phyloP scores from a whole-genome alignment of 108 stramenopile genomes.

The Nitzschia palea region DNA sequence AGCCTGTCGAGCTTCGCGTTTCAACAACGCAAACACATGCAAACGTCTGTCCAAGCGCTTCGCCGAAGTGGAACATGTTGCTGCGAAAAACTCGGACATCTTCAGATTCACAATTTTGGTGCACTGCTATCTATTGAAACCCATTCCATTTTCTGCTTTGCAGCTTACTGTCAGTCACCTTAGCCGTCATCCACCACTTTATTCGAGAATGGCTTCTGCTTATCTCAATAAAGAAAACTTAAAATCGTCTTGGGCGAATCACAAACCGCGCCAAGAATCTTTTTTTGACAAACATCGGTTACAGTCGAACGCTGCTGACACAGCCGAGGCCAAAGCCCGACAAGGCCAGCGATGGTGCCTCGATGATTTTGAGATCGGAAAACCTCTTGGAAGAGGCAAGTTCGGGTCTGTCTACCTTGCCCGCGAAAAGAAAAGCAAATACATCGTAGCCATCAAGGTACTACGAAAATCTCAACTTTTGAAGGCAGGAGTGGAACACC shows the following conservation, averaged over 20 bases:
- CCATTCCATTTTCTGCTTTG: not conserved
- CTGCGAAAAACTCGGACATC: too few relatives aligned
- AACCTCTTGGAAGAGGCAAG: slow-evolving; percentile 96
- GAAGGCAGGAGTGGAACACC: slow-evolving; percentile 96
- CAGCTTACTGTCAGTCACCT: too few relatives aligned
- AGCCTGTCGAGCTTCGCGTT: not conserved
- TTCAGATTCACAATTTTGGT: too few relatives aligned
- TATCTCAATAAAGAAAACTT: slow-evolving; percentile 15
- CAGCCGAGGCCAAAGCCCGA: slow-evolving; percentile 14
- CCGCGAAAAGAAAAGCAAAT: slow-evolving; percentile 88
- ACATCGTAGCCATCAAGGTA: slow-evolving; percentile 99
- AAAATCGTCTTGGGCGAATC: slow-evolving; percentile 14
- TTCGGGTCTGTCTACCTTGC: slow-evolving; percentile 98
- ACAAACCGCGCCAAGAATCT: slow-evolving; percentile 7
- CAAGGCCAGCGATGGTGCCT: slow-evolving; percentile 82
- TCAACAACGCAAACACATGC: too few relatives aligned
- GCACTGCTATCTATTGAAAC: too few relatives aligned
- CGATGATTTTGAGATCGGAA: slow-evolving; percentile 98
- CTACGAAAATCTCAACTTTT: slow-evolving; percentile 95
- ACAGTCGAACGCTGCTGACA: slow-evolving; percentile 3
- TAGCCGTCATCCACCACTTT: too few relatives aligned
- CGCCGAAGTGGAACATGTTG: too few relatives aligned
- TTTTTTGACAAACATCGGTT: slow-evolving; percentile 11
- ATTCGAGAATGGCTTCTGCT: slow-evolving; percentile 11
- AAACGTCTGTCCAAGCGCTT: too few relatives aligned